These are phyloP conservation scores for Boletus rubescentipes DNA, from an alignment of 768 basidiomycete genomes.

Conservation along the genomic window DNA sequence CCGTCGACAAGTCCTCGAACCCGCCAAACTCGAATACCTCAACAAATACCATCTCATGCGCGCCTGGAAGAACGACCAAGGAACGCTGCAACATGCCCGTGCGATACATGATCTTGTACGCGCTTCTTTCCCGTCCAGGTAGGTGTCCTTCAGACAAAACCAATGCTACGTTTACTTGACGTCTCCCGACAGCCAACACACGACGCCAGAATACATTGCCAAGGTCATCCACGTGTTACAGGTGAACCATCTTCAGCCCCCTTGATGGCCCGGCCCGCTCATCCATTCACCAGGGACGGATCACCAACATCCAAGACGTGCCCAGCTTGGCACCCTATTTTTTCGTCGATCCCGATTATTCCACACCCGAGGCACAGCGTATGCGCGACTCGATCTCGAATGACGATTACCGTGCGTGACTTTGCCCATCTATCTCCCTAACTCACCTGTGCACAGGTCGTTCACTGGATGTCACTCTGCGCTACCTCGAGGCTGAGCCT, in stretches of 20 bases:
- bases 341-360: constrained; percentile 68
- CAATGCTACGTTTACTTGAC: neutral
- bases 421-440: neutral
- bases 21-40: constrained; percentile 76
- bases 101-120: constrained; percentile 55
- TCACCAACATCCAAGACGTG: constrained; percentile 71
- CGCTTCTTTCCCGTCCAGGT: constrained; percentile 61
- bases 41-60: constrained; percentile 84
- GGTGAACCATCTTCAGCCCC: constrained; percentile 31
- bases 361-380: constrained; percentile 49
- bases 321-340: constrained; percentile 69
- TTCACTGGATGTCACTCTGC: constrained; percentile 6
- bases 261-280: neutral
- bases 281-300: constrained; percentile 52
- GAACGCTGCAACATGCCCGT: constrained; percentile 52
- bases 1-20: constrained; percentile 79
- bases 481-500: neutral
- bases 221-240: constrained; percentile 61
- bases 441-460: neutral
- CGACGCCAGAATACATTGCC: constrained; percentile 57
- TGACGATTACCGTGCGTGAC: constrained; percentile 45
- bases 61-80: constrained; percentile 48
- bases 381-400: constrained; percentile 47
- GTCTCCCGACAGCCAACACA: constrained; percentile 39
- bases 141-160: neutral